These are phyloP conservation scores for Pelagomonas calceolata DNA, from an alignment of 108 stramenopile genomes.

Conservation along the genomic window DNA sequence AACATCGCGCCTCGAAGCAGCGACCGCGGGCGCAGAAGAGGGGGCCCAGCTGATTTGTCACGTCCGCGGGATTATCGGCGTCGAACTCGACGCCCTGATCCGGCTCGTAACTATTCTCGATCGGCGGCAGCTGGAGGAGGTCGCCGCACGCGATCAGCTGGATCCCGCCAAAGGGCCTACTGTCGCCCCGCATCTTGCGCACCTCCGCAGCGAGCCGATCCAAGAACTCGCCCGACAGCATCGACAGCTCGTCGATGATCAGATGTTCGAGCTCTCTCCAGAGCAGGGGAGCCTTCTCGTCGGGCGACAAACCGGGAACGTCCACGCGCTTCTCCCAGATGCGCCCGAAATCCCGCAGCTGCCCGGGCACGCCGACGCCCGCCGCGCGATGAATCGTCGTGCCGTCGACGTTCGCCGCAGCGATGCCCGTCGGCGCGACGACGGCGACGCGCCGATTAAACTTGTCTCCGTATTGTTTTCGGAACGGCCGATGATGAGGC, in stretches of 20 bases:
- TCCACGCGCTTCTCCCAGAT: not conserved
- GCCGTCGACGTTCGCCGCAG: slow-evolving; percentile 16
- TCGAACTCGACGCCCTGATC: not conserved
- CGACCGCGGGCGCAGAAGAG: not conserved
- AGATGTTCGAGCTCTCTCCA: slow-evolving; percentile 7
- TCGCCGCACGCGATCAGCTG: slow-evolving; percentile 59
- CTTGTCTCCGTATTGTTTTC: not conserved
- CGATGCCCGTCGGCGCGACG: slow-evolving; percentile 21
- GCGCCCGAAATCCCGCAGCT: not conserved
- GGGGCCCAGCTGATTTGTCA: not conserved
- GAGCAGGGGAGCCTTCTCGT: slow-evolving; percentile 45
- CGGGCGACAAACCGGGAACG: slow-evolving; percentile 3
- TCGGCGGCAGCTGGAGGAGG: slow-evolving; percentile 76
- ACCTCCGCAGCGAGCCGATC: slow-evolving; percentile 26
- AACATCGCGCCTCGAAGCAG: slow-evolving; percentile 38
- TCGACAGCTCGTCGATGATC: slow-evolving; percentile 45
- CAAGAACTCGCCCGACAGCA: slow-evolving; percentile 38
- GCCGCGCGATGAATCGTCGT: slow-evolving; percentile 16
- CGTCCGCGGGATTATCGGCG: not conserved
- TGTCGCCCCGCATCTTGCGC: slow-evolving; percentile 7
- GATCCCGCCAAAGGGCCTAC: slow-evolving; percentile 56
- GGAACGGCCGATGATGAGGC: not conserved
- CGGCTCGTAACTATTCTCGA: slow-evolving; percentile 6
- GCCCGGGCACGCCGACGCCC: slow-evolving; percentile 8
- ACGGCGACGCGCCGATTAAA: slow-evolving; percentile 4